Conservation (phyloP, 1,139 yeast species). For the Debaryomyces sp. region DNA sequence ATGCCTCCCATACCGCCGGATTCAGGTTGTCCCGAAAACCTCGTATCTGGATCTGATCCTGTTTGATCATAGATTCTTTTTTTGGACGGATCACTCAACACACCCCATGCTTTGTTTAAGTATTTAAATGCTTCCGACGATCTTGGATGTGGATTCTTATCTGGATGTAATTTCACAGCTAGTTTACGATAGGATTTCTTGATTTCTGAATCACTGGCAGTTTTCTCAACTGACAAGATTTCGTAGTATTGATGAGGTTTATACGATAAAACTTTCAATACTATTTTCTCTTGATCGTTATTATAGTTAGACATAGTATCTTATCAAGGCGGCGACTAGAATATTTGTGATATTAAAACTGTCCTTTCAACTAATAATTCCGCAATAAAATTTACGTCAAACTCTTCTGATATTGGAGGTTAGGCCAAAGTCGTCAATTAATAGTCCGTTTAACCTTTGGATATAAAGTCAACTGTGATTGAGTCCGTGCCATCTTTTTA, state of each 20-base stretch:
- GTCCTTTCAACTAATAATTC: neutral
- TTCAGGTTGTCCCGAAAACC: constrained; percentile 44
- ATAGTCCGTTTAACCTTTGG: neutral
- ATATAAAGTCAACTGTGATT: neutral
- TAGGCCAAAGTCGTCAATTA: neutral
- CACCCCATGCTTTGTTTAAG: constrained; percentile 91
- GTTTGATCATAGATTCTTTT: constrained; percentile 83
- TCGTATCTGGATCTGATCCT: constrained; percentile 86
- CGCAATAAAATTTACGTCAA: neutral
- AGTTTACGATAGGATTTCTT: constrained; percentile 88
- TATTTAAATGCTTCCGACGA: constrained; percentile 94
- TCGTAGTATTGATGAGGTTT: constrained; percentile 75
- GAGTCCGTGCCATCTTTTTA: neutral
- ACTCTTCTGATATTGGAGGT: neutral
- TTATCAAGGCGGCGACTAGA: neutral
- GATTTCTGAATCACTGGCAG: constrained; percentile 74
- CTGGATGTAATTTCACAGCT: constrained; percentile 94
- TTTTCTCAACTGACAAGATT: constrained; percentile 67
- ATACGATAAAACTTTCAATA: constrained; percentile 59
- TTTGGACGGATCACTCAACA: constrained; percentile 79
- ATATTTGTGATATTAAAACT: neutral
- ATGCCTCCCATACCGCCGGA: constrained; percentile 22
- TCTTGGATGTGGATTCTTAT: constrained; percentile 94
- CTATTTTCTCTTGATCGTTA: constrained; percentile 66
- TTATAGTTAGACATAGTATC: constrained; percentile 31